Conservation (phyloP, 2,329 filamentous ascomycete species). For the Biscogniauxia mediterranea region DNA sequence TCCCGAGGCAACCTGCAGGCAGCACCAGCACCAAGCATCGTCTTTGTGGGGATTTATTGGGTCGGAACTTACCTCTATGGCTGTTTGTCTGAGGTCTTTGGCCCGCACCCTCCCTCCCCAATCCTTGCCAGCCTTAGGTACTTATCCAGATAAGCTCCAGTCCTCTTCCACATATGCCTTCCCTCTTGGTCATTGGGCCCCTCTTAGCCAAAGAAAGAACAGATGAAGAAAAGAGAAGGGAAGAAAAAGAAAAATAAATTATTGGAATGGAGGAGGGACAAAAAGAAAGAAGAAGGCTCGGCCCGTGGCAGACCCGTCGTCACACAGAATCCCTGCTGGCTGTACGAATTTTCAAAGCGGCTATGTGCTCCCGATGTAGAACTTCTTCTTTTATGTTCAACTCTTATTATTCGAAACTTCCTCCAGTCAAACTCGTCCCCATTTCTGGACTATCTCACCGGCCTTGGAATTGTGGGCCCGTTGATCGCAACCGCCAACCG, state of each 20-base stretch:
- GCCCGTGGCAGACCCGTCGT: slow-evolving; percentile 1
- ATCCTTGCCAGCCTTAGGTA: neutral
- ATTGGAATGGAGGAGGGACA: neutral
- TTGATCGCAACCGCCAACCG: neutral
- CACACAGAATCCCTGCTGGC: neutral
- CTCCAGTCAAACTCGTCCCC: neutral
- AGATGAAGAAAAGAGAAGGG: neutral
- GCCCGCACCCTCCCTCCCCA: neutral
- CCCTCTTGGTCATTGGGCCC: neutral
- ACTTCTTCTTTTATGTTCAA: neutral
- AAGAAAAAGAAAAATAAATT: neutral
- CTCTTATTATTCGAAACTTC: neutral
- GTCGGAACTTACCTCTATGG: neutral
- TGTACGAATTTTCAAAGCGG: neutral
- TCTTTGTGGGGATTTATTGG: neutral
- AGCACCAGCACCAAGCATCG: neutral
- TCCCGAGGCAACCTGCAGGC: neutral
- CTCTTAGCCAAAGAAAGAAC: neutral
- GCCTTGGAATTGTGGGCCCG: neutral
- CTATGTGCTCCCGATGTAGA: neutral
- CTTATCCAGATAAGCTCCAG: neutral
- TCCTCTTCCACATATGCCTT: neutral
- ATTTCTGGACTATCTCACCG: neutral
- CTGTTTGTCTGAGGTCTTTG: neutral
- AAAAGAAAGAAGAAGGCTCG: neutral